phyloP scores from a whole-genome alignment of 306 rosid genomes.

The Medicago ruthenica region DNA sequence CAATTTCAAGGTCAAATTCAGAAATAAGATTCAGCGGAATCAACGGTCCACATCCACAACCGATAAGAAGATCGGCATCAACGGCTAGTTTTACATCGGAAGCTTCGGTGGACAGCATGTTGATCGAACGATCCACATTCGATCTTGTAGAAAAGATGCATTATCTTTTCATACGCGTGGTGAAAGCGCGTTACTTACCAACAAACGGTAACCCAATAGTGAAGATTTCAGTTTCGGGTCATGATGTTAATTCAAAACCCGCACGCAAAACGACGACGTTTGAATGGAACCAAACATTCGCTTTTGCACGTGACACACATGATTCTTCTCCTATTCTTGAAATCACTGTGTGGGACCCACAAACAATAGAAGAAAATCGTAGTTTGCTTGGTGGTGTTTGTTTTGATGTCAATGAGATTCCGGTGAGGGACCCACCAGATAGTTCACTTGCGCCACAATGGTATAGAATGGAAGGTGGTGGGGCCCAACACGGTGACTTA shows the following conservation, averaged over 20 bases:
- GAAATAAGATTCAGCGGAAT: conserved; percentile 53
- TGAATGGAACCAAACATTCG: conserved; percentile 95
- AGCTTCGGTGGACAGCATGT: conserved; percentile 42
- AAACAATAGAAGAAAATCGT: conserved; percentile 35
- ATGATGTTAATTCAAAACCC: conserved; percentile 58
- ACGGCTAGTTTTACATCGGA: conserved; percentile 49
- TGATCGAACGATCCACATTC: conserved; percentile 67
- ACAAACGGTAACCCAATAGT: conserved; percentile 62
- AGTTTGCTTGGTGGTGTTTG: conserved; percentile 76
- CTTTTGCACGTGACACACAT: conserved; percentile 66
- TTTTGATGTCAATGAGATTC: conserved; percentile 79
- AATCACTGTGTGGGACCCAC: conserved; percentile 71
- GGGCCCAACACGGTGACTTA: conserved; percentile 63
- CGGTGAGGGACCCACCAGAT: conserved; percentile 81
- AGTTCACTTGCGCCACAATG: conserved; percentile 92
- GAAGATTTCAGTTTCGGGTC: conserved; percentile 57
- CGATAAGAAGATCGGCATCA: conserved; percentile 48
- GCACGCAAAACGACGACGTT: conserved; percentile 62
- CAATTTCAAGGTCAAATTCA: conserved; percentile 40
- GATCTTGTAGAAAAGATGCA: conserved; percentile 97
- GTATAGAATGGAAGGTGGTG: conserved; percentile 80
- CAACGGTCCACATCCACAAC: conserved; percentile 61
- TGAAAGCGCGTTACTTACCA: conserved; percentile 71
- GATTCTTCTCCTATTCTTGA: conserved; percentile 74
- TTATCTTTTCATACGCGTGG: conserved; percentile 77